Evolutionary conservation across 2,329 filamentous ascomycete species (phyloP), one percentile per base, ranked within the genome.

Genomic region (Penicillium sp.): DNA sequence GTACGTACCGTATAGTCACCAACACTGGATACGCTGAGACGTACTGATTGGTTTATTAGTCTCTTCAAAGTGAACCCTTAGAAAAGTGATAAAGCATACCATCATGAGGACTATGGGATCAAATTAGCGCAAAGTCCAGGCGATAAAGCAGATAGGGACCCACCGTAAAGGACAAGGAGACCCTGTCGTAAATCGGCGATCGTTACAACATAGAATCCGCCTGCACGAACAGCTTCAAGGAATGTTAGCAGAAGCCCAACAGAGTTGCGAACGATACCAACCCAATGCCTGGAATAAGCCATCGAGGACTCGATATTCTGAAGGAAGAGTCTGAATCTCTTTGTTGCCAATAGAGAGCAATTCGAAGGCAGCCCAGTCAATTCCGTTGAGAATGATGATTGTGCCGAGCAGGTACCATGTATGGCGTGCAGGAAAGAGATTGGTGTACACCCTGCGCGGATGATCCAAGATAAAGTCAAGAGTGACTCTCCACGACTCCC

Each of bases 361-460:
- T 65, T 87, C 84, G 57, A 88, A 88, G 0, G 79, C 79, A 0
- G 80, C 74, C 85, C 85, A 88, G 58, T 87, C 84, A 16, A 84
- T 77, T 0, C 79, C 76, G 51, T 87, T 87, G 15, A 87, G 78
- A 12, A 79, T 60, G 4, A 85, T 65, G 6, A 88, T 76, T 54
- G 85, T 83, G 44, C 79, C 80, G 9, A 87, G 69, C 0, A 89
- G 75, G 76, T 84, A 87, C 81, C 85, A 87, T 0, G 85, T 88
- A 45, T 82, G 80, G 0, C 79, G 75, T 2, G 79, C 75, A 0
- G 85, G 84, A 58, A 89, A 89, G 1, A 89, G 72, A 21, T 71
- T 69, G 4, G 70, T 71, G 45, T 71, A 72, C 0, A 69, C 66
- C 38, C 68, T 65, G 49, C 69, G 58, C 10, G 70, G 69, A 51